A percentile compares a stretch with the other conserved stretches of the same genome.
Evolutionary conservation across 805 yeast species (phyloP).

Genomic region (Zygoascus ofunaensis): DNA sequence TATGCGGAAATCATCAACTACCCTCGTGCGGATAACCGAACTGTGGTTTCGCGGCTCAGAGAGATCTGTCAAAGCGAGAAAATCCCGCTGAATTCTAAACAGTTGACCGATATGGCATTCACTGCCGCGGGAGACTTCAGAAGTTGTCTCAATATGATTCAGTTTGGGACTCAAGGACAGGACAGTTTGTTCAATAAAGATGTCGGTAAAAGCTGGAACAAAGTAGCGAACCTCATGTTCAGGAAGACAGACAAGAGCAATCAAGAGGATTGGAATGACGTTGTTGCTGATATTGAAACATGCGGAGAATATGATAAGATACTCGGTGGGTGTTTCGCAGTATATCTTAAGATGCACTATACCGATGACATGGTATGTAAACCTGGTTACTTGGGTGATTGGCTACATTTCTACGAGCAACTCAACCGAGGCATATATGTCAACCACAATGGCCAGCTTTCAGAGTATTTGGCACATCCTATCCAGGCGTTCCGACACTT

Average conservation of each 20-base stretch:
- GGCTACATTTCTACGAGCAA: slow-evolving; percentile 67
- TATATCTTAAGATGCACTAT: slow-evolving; percentile 51
- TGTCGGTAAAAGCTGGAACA: slow-evolving; percentile 54
- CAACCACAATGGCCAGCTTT: slow-evolving; percentile 39
- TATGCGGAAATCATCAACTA: slow-evolving; percentile 64
- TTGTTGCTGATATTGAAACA: slow-evolving; percentile 40
- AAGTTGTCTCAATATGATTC: slow-evolving; percentile 74
- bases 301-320: slow-evolving; percentile 54
- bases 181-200: slow-evolving; percentile 39
- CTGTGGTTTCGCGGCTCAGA: slow-evolving; percentile 39
- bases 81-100: slow-evolving; percentile 38
- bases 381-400: slow-evolving; percentile 58
- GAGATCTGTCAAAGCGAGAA: slow-evolving; percentile 50
- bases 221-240: slow-evolving; percentile 54
- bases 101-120: slow-evolving; percentile 56
- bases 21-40: slow-evolving; percentile 44
- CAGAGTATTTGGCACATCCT: slow-evolving; percentile 47
- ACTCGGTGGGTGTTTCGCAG: slow-evolving; percentile 55
- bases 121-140: slow-evolving; percentile 75
- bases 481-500: slow-evolving; percentile 53
- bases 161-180: slow-evolving; percentile 40
- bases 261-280: slow-evolving; percentile 39
- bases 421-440: slow-evolving; percentile 34
- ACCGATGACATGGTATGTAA: slow-evolving; percentile 54
- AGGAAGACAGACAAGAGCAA: slow-evolving; percentile 31